These are phyloP conservation scores for Diaporthe capsici DNA, from an alignment of 2,329 filamentous ascomycete species.

Conservation along the genomic window DNA sequence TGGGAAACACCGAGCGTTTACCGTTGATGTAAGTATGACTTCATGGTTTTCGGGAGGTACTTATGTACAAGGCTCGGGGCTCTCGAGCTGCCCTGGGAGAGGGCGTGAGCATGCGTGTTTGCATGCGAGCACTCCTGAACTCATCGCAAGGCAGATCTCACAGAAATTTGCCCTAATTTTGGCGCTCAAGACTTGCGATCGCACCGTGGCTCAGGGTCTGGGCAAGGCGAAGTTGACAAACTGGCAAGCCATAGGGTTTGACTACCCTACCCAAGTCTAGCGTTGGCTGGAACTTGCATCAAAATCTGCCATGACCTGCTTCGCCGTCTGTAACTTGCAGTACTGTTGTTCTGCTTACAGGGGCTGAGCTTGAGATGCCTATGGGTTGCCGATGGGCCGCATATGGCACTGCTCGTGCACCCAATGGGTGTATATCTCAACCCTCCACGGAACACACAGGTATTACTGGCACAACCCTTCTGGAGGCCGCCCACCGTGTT, in stretches of 20 bases:
- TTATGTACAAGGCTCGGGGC: neutral
- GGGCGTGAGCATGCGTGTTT: neutral
- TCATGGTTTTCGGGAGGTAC: neutral
- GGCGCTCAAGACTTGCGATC: neutral
- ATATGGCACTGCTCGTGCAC: neutral
- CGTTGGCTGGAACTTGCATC: no score
- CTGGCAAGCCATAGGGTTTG: neutral
- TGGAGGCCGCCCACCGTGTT: neutral
- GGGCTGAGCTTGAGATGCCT: neutral
- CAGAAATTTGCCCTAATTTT: fast-evolving
- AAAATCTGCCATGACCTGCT: neutral
- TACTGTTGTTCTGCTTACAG: no score
- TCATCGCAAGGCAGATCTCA: neutral
- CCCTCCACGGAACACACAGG: neutral
- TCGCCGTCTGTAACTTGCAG: neutral
- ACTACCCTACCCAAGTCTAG: neutral
- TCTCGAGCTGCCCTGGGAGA: neutral
- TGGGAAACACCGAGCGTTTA: neutral
- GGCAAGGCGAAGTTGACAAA: neutral
- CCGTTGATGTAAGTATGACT: neutral
- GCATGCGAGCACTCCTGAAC: neutral
- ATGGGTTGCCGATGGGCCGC: neutral
- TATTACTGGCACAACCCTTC: neutral
- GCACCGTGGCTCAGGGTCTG: neutral
- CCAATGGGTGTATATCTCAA: neutral